Percentiles rank a stretch among this genome's conserved stretches.
phyloP scores from a whole-genome alignment of 1,284 basidiomycete genomes.

The Puccinia hordei region DNA sequence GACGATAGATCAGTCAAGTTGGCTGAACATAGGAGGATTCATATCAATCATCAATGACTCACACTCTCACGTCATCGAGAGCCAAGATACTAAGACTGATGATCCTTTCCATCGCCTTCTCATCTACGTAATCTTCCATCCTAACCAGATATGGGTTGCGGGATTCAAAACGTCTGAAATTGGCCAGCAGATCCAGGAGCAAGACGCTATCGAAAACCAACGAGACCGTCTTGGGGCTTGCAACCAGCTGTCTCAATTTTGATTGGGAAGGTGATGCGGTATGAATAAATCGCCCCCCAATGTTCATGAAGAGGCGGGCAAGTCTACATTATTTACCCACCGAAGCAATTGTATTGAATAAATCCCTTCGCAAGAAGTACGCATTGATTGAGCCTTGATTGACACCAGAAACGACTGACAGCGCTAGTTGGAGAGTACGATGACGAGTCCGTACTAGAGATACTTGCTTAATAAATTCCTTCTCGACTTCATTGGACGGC shows the following conservation, averaged over 20 bases:
- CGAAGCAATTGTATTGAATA: conserved; percentile 52
- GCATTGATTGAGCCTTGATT: conserved; percentile 55
- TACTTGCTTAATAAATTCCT: background rate
- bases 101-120: conserved; percentile 55
- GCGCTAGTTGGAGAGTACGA: conserved; percentile 54
- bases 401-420: conserved; percentile 54
- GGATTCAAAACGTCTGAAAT: conserved; percentile 55
- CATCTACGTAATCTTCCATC: conserved; percentile 58
- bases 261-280: background rate
- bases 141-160: conserved; percentile 56
- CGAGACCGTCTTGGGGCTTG: conserved; percentile 51
- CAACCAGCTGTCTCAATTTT: conserved; percentile 51
- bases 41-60: background rate
- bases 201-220: conserved; percentile 53
- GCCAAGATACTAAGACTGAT: conserved; percentile 42
- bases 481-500: background rate
- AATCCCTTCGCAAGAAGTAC: conserved; percentile 57
- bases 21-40: background rate
- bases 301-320: background rate
- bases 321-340: background rate
- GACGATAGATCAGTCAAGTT: conserved; percentile 3
- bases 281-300: background rate
- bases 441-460: conserved; percentile 54
- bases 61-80: conserved; percentile 46
- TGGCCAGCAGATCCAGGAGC: conserved; percentile 56